Base-by-base conservation (phyloP, 106 monocot genomes). In the Platanthera guangdongensis region DNA sequence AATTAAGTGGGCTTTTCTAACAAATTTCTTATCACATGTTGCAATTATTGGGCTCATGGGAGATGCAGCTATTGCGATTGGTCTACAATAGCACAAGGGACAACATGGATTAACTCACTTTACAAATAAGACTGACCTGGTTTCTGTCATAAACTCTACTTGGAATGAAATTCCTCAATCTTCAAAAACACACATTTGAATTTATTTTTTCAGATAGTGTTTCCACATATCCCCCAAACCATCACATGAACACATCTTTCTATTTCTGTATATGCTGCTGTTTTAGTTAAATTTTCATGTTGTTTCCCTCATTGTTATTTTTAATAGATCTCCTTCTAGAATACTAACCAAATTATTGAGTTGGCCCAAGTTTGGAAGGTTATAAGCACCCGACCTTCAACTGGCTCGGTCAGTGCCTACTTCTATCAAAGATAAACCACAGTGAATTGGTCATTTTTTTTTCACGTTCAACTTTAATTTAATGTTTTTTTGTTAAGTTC, bases 11-110 rank as follows among this genome's bases (percentile, higher is more conserved):
- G n/a, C n/a, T n/a, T n/a, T n/a, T n/a, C n/a, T n/a, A n/a, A n/a
- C n/a, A n/a, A n/a, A n/a, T n/a, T 95, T 90, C 79, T 81, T 95
- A 22, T 90, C 92, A 5, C 95, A 90, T 82, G 90, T 88, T 81
- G 84, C 89, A 16, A 80, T 90, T 52, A 84, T 92, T 22, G 92
- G 92, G 18, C 90, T 90, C 79, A 90, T 95, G 86, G 89, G 80
- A 0, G 91, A 89, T 16, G 89, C 92, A 28, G 95, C 95, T 51
- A 90, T 89, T 65, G 81, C 84, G 1, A 92, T 95, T 9, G 87
- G 82, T 7, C 53, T 95, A 8, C 95, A 92, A 30, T 92, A 95
- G 69, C 76, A 92, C 7, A 95, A 95, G 73, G 87, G 89, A 25
- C 47, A 92, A 8, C 83, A 92, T n/a, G 95, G 95, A 8, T 78